Evolutionary conservation across 2,329 filamentous ascomycete species (phyloP).

Genomic region (Clathrospora elynae): DNA sequence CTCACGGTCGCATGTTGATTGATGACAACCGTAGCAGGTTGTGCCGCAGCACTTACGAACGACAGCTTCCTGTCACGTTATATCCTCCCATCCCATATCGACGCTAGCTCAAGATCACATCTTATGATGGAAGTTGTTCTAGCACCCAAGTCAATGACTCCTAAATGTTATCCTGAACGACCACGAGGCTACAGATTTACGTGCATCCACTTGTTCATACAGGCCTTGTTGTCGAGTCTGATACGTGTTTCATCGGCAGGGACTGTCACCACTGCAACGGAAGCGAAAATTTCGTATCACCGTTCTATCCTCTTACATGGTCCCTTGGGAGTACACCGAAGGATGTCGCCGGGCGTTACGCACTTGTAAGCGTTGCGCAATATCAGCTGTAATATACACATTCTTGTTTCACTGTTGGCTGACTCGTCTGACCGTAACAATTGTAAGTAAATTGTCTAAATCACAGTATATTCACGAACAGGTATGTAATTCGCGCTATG

Average conservation of each 20-base stretch:
- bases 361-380: conserved; percentile 5
- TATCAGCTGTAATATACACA: conserved; percentile 19
- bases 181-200: conserved; percentile 1
- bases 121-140: conserved; percentile 1
- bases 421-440: conserved; percentile 4
- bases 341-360: conserved; percentile 5
- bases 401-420: conserved; percentile 11
- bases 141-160: neutral
- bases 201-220: conserved; percentile 4
- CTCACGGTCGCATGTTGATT: conserved; percentile 1
- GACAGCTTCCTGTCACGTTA: neutral
- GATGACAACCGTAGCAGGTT: conserved; percentile 2
- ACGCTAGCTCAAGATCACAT: neutral
- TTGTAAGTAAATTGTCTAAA: conserved; percentile 8
- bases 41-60: conserved; percentile 5
- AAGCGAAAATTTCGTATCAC: conserved; percentile 18
- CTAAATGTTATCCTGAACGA: conserved; percentile 3
- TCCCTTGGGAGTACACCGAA: conserved; percentile 8
- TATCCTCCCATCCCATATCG: neutral
- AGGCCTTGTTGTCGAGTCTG: conserved; percentile 6
- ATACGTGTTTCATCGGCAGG: conserved; percentile 9
- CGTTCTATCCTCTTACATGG: conserved; percentile 3
- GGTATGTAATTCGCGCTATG: conserved; percentile 1
- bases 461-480: conserved; percentile 1
- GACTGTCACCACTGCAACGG: conserved; percentile 16